Conservation (phyloP, 352 stramenopile genomes). For the Saprolegnia diclina region DNA sequence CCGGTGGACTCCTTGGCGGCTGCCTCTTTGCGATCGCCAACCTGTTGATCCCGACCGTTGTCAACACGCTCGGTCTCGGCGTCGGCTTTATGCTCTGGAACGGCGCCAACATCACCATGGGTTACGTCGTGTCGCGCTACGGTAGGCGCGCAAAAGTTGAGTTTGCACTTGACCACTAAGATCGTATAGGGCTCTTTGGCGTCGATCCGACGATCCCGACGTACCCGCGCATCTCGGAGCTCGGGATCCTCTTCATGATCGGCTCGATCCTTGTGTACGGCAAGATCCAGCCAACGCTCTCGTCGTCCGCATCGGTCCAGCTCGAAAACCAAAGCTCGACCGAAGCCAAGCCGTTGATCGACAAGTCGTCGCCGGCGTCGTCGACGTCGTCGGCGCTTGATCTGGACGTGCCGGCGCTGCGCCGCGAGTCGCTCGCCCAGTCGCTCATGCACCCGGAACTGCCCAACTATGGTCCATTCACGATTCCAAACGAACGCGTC, state of each 20-base stretch:
- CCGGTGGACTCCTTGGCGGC: slow-evolving; percentile 66
- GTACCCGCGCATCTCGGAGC: slow-evolving; percentile 44
- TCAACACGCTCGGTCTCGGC: slow-evolving; percentile 72
- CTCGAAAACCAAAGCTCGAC: slow-evolving; percentile 21
- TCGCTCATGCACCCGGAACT: slow-evolving; percentile 64
- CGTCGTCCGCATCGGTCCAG: slow-evolving; percentile 4
- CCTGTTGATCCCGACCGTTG: slow-evolving; percentile 75
- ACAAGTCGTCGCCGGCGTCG: not conserved
- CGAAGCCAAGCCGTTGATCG: slow-evolving; percentile 42
- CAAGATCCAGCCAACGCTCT: slow-evolving; percentile 63
- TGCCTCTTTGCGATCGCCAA: slow-evolving; percentile 75
- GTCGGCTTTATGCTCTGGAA: slow-evolving; percentile 87
- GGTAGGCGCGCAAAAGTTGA: slow-evolving; percentile 16
- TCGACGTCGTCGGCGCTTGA: slow-evolving; percentile 13
- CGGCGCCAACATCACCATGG: slow-evolving; percentile 74
- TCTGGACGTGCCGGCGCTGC: slow-evolving; percentile 6
- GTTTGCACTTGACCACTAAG: not conserved
- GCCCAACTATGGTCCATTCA: slow-evolving; percentile 78
- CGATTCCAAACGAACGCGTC: slow-evolving; percentile 41
- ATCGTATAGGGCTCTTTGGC: slow-evolving; percentile 43
- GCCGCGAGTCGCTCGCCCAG: slow-evolving; percentile 38
- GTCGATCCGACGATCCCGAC: slow-evolving; percentile 54
- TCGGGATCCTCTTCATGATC: slow-evolving; percentile 77
- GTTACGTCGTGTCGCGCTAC: slow-evolving; percentile 69
- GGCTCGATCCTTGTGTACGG: slow-evolving; percentile 72